Evolutionary conservation across 305 asterid genomes (phyloP).

Genomic region (Fraxinus albicans): DNA sequence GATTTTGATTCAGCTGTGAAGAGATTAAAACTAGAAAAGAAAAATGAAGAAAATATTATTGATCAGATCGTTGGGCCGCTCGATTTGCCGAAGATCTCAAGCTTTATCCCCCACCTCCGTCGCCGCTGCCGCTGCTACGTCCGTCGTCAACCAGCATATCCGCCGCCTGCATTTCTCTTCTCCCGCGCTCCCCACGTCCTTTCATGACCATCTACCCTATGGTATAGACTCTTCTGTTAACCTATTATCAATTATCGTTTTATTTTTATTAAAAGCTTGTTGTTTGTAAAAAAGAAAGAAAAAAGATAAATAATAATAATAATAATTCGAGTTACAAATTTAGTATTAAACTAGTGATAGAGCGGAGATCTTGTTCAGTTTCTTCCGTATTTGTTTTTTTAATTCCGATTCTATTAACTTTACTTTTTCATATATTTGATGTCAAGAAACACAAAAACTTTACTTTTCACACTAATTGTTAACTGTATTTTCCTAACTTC

Average conservation of each 20-base stretch:
- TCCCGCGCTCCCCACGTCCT: conserved; percentile 40
- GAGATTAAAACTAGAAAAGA: not conserved
- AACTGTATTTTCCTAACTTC: conserved; percentile 7
- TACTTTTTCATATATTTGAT: not conserved
- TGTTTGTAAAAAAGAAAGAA: not conserved
- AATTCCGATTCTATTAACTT: not conserved
- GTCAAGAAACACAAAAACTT: not conserved
- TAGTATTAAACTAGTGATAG: not conserved
- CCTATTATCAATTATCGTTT: not conserved
- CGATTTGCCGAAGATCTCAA: conserved; percentile 59
- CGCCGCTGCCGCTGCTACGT: conserved; percentile 24
- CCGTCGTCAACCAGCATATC: conserved; percentile 46
- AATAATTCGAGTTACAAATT: not conserved
- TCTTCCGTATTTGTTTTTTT: not conserved
- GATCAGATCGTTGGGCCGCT: conserved; percentile 70
- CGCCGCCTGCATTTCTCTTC: conserved; percentile 61
- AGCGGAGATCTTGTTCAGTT: not conserved
- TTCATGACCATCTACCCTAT: conserved; percentile 26
- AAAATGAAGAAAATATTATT: conserved; percentile 55
- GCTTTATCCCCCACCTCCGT: conserved; percentile 34
- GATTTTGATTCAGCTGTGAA: not conserved
- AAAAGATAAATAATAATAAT: no score
- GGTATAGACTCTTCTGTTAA: conserved; percentile 29
- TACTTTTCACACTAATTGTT: not conserved
- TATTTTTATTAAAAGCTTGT: not conserved